Evolutionary conservation across 2,329 filamentous ascomycete species (phyloP).

Genomic region (Endoconidiophora laricicola): DNA sequence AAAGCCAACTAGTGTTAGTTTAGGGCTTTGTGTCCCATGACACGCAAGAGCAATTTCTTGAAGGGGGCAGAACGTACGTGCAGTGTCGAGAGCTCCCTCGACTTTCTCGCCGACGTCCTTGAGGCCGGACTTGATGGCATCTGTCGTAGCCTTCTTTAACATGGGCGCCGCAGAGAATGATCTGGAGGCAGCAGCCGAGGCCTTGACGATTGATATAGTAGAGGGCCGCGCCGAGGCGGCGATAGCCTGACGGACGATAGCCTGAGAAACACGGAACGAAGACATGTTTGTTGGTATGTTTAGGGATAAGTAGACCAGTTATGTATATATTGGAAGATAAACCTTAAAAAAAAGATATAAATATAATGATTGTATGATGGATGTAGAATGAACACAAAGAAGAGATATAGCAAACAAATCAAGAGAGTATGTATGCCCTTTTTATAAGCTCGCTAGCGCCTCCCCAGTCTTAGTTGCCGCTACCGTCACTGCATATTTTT

Average conservation of each 20-base stretch:
- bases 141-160: constrained; percentile 31
- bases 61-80: constrained; percentile 27
- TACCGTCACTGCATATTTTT: not conserved
- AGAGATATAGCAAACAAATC: not conserved
- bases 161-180: constrained; percentile 33
- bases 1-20: not conserved
- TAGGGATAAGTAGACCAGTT: not conserved
- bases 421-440: too few relatives aligned
- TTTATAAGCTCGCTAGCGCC: too few relatives aligned
- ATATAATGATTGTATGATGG: not conserved
- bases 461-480: too few relatives aligned
- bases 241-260: constrained; percentile 27
- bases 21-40: not conserved
- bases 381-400: not conserved
- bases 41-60: not conserved
- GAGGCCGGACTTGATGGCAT: constrained; percentile 41
- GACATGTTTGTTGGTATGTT: constrained; percentile 4
- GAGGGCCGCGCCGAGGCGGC: constrained; percentile 13
- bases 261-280: constrained; percentile 8
- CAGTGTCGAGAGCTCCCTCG: constrained; percentile 42
- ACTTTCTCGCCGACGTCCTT: constrained; percentile 43
- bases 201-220: constrained; percentile 20
- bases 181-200: constrained; percentile 26
- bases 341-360: not conserved
- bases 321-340: too few relatives aligned